phyloP scores from a whole-genome alignment of 306 rosid genomes.

The Benincasa hispida region DNA sequence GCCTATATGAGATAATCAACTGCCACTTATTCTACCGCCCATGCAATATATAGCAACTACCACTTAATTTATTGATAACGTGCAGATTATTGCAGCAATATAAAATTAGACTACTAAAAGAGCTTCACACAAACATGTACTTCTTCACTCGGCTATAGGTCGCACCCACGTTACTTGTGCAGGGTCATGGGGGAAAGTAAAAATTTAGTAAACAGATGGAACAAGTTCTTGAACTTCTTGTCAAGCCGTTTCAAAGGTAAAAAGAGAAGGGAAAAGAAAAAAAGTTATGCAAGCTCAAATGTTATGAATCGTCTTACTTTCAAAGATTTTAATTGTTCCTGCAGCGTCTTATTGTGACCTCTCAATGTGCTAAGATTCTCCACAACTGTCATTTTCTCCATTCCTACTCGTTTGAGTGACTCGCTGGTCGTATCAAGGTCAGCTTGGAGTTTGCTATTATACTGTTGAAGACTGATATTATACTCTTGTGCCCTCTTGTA shows the following conservation, averaged over 20 bases:
- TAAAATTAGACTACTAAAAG: neutral
- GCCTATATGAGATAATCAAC: constrained; percentile 25
- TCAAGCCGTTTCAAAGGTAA: neutral
- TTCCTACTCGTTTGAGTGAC: constrained; percentile 58
- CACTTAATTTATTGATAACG: neutral
- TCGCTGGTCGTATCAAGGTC: constrained; percentile 52
- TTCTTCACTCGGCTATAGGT: neutral
- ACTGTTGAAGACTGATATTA: constrained; percentile 73
- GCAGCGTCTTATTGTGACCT: constrained; percentile 69
- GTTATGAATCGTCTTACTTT: constrained; percentile 33
- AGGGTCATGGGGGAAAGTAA: neutral
- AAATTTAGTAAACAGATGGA: neutral
- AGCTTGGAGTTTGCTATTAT: constrained; percentile 66
- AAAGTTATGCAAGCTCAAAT: neutral
- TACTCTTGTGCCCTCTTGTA: constrained; percentile 78
- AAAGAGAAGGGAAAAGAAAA: neutral
- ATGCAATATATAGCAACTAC: neutral
- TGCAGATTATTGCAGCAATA: neutral
- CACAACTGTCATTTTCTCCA: constrained; percentile 68
- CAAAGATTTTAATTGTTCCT: constrained; percentile 49
- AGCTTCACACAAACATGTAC: neutral
- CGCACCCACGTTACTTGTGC: neutral
- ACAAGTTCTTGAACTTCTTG: neutral
- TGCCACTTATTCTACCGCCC: neutral
- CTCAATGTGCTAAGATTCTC: constrained; percentile 60